Conservation (phyloP, 305 asterid genomes). For the Solanum aculeatissimum region DNA sequence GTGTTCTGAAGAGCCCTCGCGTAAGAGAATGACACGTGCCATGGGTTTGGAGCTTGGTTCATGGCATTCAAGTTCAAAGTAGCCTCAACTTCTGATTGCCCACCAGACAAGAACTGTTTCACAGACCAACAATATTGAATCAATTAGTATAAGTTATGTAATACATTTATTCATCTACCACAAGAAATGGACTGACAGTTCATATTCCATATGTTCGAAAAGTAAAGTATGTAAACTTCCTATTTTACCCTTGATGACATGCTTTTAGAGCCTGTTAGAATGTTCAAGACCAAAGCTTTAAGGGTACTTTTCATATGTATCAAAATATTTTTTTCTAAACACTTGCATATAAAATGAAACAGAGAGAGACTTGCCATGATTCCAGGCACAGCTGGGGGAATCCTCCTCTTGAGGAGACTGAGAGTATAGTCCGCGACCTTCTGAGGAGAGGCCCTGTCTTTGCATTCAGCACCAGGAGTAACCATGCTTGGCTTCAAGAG, state of each 20-base stretch:
- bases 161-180: background rate
- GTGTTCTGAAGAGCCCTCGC: slow-evolving; percentile 92
- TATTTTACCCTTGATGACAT: background rate
- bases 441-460: slow-evolving; percentile 61
- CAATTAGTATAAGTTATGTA: background rate
- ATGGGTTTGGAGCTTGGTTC: slow-evolving; percentile 87
- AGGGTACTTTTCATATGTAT: background rate
- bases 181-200: background rate
- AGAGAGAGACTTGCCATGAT: slow-evolving; percentile 54
- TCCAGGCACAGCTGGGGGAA: slow-evolving; percentile 85
- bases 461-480: slow-evolving; percentile 82
- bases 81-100: slow-evolving; percentile 88
- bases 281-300: background rate
- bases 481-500: slow-evolving; percentile 95
- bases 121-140: background rate
- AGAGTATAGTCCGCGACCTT: slow-evolving; percentile 70
- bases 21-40: slow-evolving; percentile 89
- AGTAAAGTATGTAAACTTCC: background rate
- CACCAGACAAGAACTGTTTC: slow-evolving; percentile 88
- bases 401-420: slow-evolving; percentile 50
- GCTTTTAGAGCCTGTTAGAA: background rate
- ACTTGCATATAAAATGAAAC: background rate
- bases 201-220: background rate
- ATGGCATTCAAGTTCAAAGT: slow-evolving; percentile 79
- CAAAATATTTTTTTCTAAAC: background rate